Conservation (phyloP, 768 basidiomycete species). For the Leccinellum rugosiceps region DNA sequence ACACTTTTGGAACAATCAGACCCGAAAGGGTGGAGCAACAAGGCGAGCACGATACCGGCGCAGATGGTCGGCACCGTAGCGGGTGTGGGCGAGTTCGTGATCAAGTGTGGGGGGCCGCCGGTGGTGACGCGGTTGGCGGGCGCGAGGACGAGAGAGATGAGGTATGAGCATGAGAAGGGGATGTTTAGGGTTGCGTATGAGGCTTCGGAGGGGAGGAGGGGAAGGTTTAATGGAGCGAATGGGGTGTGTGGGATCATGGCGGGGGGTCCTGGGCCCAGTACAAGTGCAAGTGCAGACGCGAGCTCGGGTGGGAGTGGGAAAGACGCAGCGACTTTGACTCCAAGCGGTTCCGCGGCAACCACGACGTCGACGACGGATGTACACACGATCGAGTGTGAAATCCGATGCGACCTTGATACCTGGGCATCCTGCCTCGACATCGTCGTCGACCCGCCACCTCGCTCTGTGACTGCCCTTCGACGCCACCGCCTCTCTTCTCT, state of each 20-base stretch:
- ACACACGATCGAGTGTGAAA: constrained; percentile 78
- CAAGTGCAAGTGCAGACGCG: neutral
- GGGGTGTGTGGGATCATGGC: constrained; percentile 9
- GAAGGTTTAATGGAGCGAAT: constrained; percentile 22
- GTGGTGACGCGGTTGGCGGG: constrained; percentile 81
- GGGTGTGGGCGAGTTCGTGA: constrained; percentile 92
- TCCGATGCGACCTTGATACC: constrained; percentile 88
- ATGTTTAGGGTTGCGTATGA: constrained; percentile 85
- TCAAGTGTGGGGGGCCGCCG: constrained; percentile 94
- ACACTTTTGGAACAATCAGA: constrained; percentile 96
- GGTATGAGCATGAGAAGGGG: constrained; percentile 86
- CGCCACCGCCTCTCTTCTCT: constrained; percentile 82
- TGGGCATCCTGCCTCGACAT: constrained; percentile 85
- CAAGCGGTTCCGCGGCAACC: neutral
- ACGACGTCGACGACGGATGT: constrained; percentile 25
- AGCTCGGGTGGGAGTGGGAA: constrained; percentile 16
- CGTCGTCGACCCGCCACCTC: constrained; percentile 90
- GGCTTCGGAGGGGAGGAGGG: constrained; percentile 49
- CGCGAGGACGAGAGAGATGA: constrained; percentile 67
- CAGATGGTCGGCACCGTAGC: constrained; percentile 88
- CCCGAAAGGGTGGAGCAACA: constrained; percentile 96
- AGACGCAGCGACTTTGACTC: constrained; percentile 3
- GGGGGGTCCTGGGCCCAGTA: neutral
- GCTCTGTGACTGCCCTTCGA: constrained; percentile 74
- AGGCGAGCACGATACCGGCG: constrained; percentile 82